Evolutionary conservation across 345 rosid genomes (phyloP).

Genomic region (Brassica rapa): DNA sequence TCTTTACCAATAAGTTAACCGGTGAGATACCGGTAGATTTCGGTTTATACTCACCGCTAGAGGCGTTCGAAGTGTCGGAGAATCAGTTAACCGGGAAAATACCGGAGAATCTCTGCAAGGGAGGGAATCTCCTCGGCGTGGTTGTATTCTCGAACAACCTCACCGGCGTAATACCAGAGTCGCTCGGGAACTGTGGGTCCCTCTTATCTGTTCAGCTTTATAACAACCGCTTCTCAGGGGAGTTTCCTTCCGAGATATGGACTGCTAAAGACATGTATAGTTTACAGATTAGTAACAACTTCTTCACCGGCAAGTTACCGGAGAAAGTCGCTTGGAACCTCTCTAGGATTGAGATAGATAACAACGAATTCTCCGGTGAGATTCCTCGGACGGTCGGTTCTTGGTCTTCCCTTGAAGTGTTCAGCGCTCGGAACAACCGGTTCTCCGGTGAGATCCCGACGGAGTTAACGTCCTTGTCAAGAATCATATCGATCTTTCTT

Average conservation of each 20-base stretch:
- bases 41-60: slow-evolving; percentile 68
- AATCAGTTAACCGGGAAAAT: slow-evolving; percentile 67
- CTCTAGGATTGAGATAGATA: slow-evolving; percentile 63
- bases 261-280: slow-evolving; percentile 48
- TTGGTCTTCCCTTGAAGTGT: slow-evolving; percentile 48
- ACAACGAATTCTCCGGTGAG: slow-evolving; percentile 73
- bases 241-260: slow-evolving; percentile 77
- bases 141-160: slow-evolving; percentile 68
- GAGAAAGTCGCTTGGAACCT: slow-evolving; percentile 60
- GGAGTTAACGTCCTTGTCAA: slow-evolving; percentile 60
- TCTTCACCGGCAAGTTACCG: slow-evolving; percentile 72
- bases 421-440: slow-evolving; percentile 68
- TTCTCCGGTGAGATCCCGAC: slow-evolving; percentile 64
- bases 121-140: slow-evolving; percentile 58
- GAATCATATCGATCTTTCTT: slow-evolving; percentile 48
- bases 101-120: slow-evolving; percentile 69
- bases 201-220: slow-evolving; percentile 65
- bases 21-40: slow-evolving; percentile 71
- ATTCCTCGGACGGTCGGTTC: slow-evolving; percentile 55
- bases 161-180: slow-evolving; percentile 62
- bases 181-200: slow-evolving; percentile 61
- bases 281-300: slow-evolving; percentile 62
- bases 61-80: slow-evolving; percentile 55
- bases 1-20: slow-evolving; percentile 61
- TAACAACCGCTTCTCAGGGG: slow-evolving; percentile 72